Percentiles rank a stretch among this genome's conserved stretches.
Conservation (phyloP, 164 flowering plant species). For the Houttuynia cordata region DNA sequence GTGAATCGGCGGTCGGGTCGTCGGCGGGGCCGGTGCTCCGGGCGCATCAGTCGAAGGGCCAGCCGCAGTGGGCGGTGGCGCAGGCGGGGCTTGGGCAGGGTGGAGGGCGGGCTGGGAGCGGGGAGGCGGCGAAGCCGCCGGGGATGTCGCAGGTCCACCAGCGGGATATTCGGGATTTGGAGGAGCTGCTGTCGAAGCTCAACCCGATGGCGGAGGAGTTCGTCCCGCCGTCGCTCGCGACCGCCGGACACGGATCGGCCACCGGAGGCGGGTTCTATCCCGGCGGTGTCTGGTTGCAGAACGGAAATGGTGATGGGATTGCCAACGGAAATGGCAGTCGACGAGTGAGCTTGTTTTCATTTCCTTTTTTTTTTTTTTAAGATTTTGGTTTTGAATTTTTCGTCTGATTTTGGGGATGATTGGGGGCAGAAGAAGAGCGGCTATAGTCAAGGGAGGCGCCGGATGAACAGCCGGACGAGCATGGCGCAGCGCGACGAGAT, state of each 20-base stretch:
- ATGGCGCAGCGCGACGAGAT: slow-evolving; percentile 85
- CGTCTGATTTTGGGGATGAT: background rate
- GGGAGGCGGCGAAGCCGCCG: slow-evolving; percentile 5
- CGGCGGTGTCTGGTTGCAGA: slow-evolving; percentile 16
- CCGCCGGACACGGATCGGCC: slow-evolving; percentile 8
- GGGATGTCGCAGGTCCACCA: slow-evolving; percentile 31
- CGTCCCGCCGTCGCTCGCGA: slow-evolving; percentile 58
- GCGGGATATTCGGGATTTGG: slow-evolving; percentile 67
- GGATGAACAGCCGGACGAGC: slow-evolving; percentile 64
- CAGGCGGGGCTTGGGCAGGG: background rate
- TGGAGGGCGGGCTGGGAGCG: background rate
- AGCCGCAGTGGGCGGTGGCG: slow-evolving; percentile 2
- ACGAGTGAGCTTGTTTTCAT: slow-evolving; percentile 25
- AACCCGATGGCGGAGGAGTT: slow-evolving; percentile 91
- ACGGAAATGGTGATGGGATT: slow-evolving; percentile 11
- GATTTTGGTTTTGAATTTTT: background rate
- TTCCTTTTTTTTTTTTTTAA: background rate
- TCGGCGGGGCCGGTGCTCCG: background rate
- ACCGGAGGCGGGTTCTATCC: slow-evolving; percentile 17
- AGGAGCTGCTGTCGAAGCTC: slow-evolving; percentile 71
- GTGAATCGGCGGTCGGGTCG: slow-evolving; percentile 15
- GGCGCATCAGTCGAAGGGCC: slow-evolving; percentile 15
- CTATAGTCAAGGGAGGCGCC: slow-evolving; percentile 46
- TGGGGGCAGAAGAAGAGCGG: slow-evolving; percentile 42
- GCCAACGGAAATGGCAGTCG: slow-evolving; percentile 28